A percentile compares a stretch with the other conserved stretches of the same genome.
These are phyloP conservation scores for Gymnopus androsaceus DNA, from an alignment of 1,284 basidiomycete genomes.

Conservation along the genomic window DNA sequence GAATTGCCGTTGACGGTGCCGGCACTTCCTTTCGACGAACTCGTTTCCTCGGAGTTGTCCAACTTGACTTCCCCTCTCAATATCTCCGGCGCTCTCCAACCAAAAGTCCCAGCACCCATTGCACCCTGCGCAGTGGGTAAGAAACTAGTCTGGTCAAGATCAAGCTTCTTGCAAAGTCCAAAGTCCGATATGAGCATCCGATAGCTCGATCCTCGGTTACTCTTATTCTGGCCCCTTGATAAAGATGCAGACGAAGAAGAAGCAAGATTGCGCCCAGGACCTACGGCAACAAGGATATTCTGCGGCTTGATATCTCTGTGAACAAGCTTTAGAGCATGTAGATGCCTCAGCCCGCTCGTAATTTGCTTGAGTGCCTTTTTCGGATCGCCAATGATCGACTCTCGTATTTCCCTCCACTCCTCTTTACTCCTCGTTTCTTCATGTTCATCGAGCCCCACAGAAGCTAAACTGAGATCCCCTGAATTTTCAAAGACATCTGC, in stretches of 20 bases:
- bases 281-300: conserved; percentile 88
- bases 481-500: conserved; percentile 83
- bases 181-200: conserved; percentile 96
- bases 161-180: conserved; percentile 89
- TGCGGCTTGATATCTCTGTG: conserved; percentile 99
- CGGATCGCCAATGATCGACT: conserved; percentile 50
- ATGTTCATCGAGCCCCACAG: neutral
- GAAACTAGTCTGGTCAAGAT: conserved; percentile 92
- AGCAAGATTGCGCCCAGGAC: conserved; percentile 46
- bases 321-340: conserved; percentile 94
- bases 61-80: conserved; percentile 88
- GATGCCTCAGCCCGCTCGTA: conserved; percentile 83
- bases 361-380: conserved; percentile 90
- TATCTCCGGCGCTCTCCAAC: conserved; percentile 95
- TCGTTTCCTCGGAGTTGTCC: conserved; percentile 75
- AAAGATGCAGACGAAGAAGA: neutral
- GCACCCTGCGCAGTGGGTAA: conserved; percentile 78
- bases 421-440: conserved; percentile 3
- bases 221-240: conserved; percentile 34
- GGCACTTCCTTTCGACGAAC: conserved; percentile 60
- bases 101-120: conserved; percentile 88
- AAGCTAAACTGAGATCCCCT: conserved; percentile 1
- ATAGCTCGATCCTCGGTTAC: conserved; percentile 41
- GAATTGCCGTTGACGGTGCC: conserved; percentile 46
- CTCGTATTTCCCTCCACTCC: conserved; percentile 13